phyloP scores from a whole-genome alignment of 2,329 filamentous ascomycete species.

The Pseudocercospora pini-densiflorae region DNA sequence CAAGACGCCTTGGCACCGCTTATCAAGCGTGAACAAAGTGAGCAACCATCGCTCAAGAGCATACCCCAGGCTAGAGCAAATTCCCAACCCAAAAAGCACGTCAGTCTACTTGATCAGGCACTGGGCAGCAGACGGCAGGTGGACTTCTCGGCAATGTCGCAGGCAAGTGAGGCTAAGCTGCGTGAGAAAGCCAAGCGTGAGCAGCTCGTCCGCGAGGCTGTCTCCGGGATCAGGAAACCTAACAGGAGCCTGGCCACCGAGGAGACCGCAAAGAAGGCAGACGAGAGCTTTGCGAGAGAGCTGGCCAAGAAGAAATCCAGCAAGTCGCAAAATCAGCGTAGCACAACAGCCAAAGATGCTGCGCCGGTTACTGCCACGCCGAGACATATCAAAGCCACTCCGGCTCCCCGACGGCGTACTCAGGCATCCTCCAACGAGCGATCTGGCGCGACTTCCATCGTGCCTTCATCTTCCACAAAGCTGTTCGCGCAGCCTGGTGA shows the following conservation, averaged over 20 bases:
- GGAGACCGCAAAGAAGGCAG: slow-evolving; percentile 68
- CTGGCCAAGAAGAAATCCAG: slow-evolving; percentile 28
- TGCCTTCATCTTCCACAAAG: slow-evolving; percentile 48
- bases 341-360: slow-evolving; percentile 26
- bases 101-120: slow-evolving; percentile 41
- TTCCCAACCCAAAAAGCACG: slow-evolving; percentile 40
- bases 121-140: slow-evolving; percentile 53
- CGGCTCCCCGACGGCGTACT: slow-evolving; percentile 25
- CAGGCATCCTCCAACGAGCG: slow-evolving; percentile 35
- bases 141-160: slow-evolving; percentile 58
- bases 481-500: slow-evolving; percentile 30
- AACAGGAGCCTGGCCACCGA: slow-evolving; percentile 73
- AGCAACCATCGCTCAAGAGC: slow-evolving; percentile 58
- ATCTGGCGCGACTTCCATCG: slow-evolving; percentile 39
- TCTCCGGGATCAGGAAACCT: slow-evolving; percentile 73
- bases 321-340: slow-evolving; percentile 31
- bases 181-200: slow-evolving; percentile 70
- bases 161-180: slow-evolving; percentile 60
- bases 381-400: slow-evolving; percentile 39
- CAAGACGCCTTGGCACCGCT: slow-evolving; percentile 57
- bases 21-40: slow-evolving; percentile 72
- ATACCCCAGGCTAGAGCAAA: slow-evolving; percentile 42
- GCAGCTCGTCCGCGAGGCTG: slow-evolving; percentile 70
- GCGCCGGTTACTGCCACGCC: slow-evolving; percentile 50
- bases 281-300: slow-evolving; percentile 56